phyloP scores from a whole-genome alignment of 768 basidiomycete species.

The Termitomyces sp. region DNA sequence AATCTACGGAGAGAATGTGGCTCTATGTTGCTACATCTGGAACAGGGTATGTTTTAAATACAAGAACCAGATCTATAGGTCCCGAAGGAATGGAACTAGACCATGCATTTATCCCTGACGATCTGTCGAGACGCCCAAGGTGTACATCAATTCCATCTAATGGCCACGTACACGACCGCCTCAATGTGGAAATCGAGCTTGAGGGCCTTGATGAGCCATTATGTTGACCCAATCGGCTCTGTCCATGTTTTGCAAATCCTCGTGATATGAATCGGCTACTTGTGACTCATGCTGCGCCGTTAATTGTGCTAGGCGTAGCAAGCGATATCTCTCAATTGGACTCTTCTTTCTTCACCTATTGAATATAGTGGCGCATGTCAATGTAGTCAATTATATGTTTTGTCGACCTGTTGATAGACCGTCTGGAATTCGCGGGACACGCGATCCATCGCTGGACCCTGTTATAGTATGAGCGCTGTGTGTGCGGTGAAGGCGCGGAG shows the following conservation, averaged over 20 bases:
- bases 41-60: background rate
- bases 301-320: background rate
- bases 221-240: background rate
- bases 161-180: background rate
- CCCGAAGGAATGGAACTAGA: background rate
- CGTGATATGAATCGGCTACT: background rate
- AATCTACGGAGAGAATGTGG: background rate
- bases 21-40: background rate
- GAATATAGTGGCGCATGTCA: slow-evolving; percentile 4
- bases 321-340: background rate
- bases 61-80: background rate
- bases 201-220: background rate
- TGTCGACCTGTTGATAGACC: background rate
- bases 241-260: background rate
- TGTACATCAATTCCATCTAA: background rate
- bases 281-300: background rate
- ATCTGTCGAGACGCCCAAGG: background rate
- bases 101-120: background rate
- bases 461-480: background rate
- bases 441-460: background rate
- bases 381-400: background rate
- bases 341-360: background rate
- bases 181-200: background rate
- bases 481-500: background rate
- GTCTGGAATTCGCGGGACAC: background rate